Evolutionary conservation across 306 rosid genomes (phyloP).

Genomic region (Cucurbita moschata): DNA sequence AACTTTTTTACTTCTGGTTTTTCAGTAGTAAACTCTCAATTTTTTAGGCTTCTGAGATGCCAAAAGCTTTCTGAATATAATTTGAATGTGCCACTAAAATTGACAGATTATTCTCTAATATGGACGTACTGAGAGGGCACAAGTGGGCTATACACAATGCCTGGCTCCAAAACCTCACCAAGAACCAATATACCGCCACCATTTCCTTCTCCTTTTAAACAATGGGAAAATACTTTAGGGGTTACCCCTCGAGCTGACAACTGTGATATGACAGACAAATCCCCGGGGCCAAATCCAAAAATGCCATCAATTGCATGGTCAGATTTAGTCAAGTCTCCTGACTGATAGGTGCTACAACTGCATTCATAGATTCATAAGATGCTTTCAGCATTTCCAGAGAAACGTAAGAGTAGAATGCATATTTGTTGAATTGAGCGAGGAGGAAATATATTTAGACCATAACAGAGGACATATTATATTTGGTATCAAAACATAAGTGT

Average conservation of each 20-base stretch:
- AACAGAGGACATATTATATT: not conserved
- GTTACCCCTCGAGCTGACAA: conserved; percentile 67
- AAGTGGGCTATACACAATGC: conserved; percentile 83
- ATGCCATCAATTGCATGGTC: conserved; percentile 90
- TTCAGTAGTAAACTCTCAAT: not conserved
- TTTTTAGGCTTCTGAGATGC: not conserved
- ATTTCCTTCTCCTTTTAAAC: conserved; percentile 73
- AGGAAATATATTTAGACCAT: not conserved
- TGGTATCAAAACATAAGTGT: not conserved
- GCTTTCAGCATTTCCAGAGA: conserved; percentile 2
- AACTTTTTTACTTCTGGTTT: not conserved
- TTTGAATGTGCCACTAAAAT: not conserved
- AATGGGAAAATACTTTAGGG: conserved; percentile 87
- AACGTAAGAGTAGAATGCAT: conserved; percentile 5
- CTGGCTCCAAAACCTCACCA: conserved; percentile 94
- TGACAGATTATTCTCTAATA: not conserved
- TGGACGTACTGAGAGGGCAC: conserved; percentile 87
- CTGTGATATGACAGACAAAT: conserved; percentile 71
- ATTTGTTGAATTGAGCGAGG: not conserved
- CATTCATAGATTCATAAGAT: conserved; percentile 21
- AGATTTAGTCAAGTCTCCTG: conserved; percentile 76
- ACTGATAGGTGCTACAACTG: conserved; percentile 81
- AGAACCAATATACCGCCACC: conserved; percentile 97
- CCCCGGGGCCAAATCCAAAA: conserved; percentile 88
- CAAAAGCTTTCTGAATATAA: not conserved